A percentile compares a stretch with the other conserved stretches of the same genome.
Conservation (phyloP, 225 moss, liverwort and hornwort genomes). For the Pseudoscleropodium purum region DNA sequence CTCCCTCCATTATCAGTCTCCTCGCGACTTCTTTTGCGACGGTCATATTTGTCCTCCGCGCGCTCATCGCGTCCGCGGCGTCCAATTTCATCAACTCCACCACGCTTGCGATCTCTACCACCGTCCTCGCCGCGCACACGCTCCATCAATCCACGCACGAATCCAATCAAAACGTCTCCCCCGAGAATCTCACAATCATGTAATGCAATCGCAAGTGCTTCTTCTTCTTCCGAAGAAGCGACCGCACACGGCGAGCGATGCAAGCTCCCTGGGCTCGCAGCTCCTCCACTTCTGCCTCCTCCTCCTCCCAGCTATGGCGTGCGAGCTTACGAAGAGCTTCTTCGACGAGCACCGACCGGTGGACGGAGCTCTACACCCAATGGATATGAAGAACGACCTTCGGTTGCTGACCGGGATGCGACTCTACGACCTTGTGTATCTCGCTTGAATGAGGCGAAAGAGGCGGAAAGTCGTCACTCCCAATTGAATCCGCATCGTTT, state of each 20-base stretch:
- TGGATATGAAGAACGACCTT: neutral
- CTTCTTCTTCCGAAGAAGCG: neutral
- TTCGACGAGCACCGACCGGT: neutral
- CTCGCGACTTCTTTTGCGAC: conserved; percentile 11
- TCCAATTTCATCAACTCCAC: neutral
- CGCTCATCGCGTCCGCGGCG: neutral
- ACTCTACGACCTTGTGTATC: neutral
- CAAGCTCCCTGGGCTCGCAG: neutral
- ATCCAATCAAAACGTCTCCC: neutral
- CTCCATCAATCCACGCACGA: conserved; percentile 21
- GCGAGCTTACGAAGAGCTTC: neutral
- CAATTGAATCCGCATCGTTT: neutral
- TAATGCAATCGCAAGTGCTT: neutral
- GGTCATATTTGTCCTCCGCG: neutral
- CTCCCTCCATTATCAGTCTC: neutral
- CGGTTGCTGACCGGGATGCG: neutral
- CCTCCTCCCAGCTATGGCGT: neutral
- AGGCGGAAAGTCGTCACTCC: neutral
- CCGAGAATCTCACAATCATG: neutral
- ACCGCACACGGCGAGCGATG: neutral
- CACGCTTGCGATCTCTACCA: neutral
- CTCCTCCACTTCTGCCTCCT: neutral
- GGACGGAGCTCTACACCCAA: neutral
- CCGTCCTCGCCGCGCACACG: neutral
- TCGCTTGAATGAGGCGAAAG: neutral